Percentiles rank a stretch among this genome's conserved stretches.
Conservation (phyloP, 1,139 yeast species). For the Magnusiomyces starmeri region DNA sequence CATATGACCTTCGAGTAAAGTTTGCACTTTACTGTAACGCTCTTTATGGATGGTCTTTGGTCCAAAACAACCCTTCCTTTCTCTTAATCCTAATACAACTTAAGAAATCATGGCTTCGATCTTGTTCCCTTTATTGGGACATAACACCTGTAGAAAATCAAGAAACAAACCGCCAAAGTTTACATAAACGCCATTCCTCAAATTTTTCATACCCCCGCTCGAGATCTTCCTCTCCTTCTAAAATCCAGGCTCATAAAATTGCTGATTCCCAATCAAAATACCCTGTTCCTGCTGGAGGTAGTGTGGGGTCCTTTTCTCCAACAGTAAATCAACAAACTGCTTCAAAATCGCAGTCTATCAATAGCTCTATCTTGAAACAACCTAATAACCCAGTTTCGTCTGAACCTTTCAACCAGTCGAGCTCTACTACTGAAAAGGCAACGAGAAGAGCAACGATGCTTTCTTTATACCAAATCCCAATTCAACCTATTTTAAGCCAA, state of each 20-base stretch:
- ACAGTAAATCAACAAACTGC: too few species aligned
- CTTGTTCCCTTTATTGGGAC: conserved; percentile 33
- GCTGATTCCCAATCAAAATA: too few species aligned
- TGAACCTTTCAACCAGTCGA: background rate
- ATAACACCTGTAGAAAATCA: conserved; percentile 15
- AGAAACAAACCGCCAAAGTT: too few species aligned
- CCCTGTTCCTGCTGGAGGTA: conserved; percentile 22
- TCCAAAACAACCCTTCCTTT: conserved; percentile 24
- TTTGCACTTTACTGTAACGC: conserved; percentile 29
- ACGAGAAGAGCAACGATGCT: conserved; percentile 28
- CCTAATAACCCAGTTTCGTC: background rate
- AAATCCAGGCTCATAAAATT: too few species aligned
- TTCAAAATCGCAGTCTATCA: too few species aligned
- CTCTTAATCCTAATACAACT: conserved; percentile 32
- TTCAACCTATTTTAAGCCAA: conserved; percentile 7
- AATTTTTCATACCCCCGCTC: background rate
- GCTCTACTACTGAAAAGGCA: conserved; percentile 14
- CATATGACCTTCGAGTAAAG: conserved; percentile 28
- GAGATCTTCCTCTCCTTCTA: too few species aligned
- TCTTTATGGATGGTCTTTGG: conserved; percentile 27
- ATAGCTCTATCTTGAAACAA: too few species aligned
- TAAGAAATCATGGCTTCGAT: conserved; percentile 34
- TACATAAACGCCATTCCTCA: too few species aligned
- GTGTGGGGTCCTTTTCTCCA: conserved; percentile 19
- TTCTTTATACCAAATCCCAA: conserved; percentile 28